Conservation (phyloP, 441 rosid genomes). For the Arabidopsis hybrid region DNA sequence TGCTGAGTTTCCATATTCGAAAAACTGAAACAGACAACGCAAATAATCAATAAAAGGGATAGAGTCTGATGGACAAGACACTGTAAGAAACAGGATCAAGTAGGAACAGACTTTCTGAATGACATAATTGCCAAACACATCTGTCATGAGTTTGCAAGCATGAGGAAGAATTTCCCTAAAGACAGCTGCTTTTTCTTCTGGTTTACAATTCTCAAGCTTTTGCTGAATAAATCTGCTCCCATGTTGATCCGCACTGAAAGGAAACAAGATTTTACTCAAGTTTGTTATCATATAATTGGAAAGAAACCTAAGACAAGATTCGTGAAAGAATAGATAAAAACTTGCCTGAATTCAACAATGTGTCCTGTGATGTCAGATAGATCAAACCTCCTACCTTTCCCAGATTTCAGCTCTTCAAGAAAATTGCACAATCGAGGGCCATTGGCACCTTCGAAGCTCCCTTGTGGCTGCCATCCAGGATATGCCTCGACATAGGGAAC, state of each 20-base stretch:
- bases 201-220: conserved; percentile 64
- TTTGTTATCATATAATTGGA: conserved; percentile 31
- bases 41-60: conserved; percentile 24
- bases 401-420: conserved; percentile 80
- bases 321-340: conserved; percentile 1
- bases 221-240: conserved; percentile 89
- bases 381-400: conserved; percentile 70
- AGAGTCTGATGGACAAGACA: background rate
- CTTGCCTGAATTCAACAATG: conserved; percentile 78
- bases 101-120: conserved; percentile 66
- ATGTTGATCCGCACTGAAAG: conserved; percentile 76
- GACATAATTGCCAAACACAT: conserved; percentile 84
- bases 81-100: background rate
- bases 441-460: conserved; percentile 50
- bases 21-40: conserved; percentile 54
- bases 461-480: conserved; percentile 63
- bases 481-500: conserved; percentile 48
- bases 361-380: conserved; percentile 73
- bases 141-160: conserved; percentile 72
- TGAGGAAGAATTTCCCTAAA: conserved; percentile 73
- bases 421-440: conserved; percentile 56
- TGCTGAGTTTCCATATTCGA: conserved; percentile 67
- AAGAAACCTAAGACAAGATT: conserved; percentile 13
- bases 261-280: conserved; percentile 35
- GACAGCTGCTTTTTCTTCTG: conserved; percentile 67